Evolutionary conservation across 495 filamentous ascomycete genomes (phyloP).

Genomic region (Penicillium dipodomyicola): DNA sequence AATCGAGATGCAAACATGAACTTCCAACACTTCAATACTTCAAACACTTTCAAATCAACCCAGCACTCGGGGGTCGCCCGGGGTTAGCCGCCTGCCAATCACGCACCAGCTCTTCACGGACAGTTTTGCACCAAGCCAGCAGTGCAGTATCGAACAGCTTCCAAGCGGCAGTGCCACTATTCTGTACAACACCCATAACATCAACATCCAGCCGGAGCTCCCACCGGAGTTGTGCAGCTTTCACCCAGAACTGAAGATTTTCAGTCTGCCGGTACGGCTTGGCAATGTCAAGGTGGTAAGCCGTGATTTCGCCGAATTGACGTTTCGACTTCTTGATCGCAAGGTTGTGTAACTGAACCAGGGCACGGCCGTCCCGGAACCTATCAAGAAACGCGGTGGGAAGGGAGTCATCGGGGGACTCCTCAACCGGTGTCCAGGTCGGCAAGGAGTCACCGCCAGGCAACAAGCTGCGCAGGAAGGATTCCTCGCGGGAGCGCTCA

Average conservation of each 20-base stretch:
- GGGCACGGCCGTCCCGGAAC: slow-evolving; percentile 72
- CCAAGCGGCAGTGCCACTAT: slow-evolving; percentile 64
- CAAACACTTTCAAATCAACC: slow-evolving; percentile 24
- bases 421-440: slow-evolving; percentile 61
- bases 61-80: slow-evolving; percentile 27
- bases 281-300: slow-evolving; percentile 80
- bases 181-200: slow-evolving; percentile 80
- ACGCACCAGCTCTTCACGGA: slow-evolving; percentile 70
- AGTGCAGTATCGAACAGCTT: slow-evolving; percentile 75
- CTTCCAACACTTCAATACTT: slow-evolving; percentile 3
- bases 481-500: slow-evolving; percentile 75
- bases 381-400: slow-evolving; percentile 75
- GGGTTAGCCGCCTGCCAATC: slow-evolving; percentile 52
- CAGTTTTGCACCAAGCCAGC: slow-evolving; percentile 71
- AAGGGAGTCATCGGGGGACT: slow-evolving; percentile 37
- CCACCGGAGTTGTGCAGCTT: slow-evolving; percentile 93
- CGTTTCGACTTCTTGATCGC: slow-evolving; percentile 78
- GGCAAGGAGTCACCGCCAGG: slow-evolving; percentile 57
- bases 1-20: slow-evolving; percentile 17
- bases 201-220: slow-evolving; percentile 83
- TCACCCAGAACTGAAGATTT: slow-evolving; percentile 92
- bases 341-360: slow-evolving; percentile 86
- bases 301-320: slow-evolving; percentile 86
- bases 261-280: slow-evolving; percentile 94
- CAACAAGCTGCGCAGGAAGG: slow-evolving; percentile 69